These are phyloP conservation scores for Starmerella floris DNA, from an alignment of 805 yeast genomes.

Conservation along the genomic window DNA sequence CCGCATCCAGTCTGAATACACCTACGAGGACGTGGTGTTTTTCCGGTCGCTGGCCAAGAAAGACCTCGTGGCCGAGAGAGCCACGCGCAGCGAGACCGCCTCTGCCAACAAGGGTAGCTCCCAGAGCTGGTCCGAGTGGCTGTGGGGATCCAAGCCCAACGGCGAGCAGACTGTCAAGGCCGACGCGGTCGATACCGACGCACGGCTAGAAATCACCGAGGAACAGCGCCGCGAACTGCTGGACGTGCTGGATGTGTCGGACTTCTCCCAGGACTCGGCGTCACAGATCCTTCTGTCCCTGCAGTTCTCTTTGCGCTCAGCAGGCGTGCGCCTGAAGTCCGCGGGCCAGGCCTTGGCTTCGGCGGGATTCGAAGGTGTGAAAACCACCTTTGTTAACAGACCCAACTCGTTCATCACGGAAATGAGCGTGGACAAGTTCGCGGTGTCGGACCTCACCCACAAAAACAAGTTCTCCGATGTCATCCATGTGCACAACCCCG, in stretches of 20 bases:
- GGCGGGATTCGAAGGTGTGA: slow-evolving; percentile 69
- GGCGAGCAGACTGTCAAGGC: background rate
- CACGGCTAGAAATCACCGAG: slow-evolving; percentile 42
- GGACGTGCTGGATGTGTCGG: slow-evolving; percentile 87
- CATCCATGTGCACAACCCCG: slow-evolving; percentile 10
- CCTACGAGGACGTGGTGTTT: slow-evolving; percentile 70
- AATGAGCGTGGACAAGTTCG: slow-evolving; percentile 65
- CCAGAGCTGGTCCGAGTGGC: slow-evolving; percentile 20
- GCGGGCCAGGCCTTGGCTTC: slow-evolving; percentile 46
- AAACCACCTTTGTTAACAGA: slow-evolving; percentile 57
- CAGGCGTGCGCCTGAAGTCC: slow-evolving; percentile 53
- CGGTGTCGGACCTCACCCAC: slow-evolving; percentile 76
- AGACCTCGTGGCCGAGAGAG: slow-evolving; percentile 47
- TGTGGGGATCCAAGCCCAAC: slow-evolving; percentile 17
- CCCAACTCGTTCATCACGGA: slow-evolving; percentile 63
- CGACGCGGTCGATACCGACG: slow-evolving; percentile 29
- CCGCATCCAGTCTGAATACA: slow-evolving; percentile 43
- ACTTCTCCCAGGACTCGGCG: slow-evolving; percentile 26
- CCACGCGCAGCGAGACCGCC: slow-evolving; percentile 19
- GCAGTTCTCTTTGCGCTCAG: slow-evolving; percentile 55
- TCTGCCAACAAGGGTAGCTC: slow-evolving; percentile 6
- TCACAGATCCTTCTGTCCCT: slow-evolving; percentile 48
- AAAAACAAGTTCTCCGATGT: slow-evolving; percentile 52
- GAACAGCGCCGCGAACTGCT: slow-evolving; percentile 82
- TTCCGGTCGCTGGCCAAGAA: slow-evolving; percentile 69